phyloP scores from a whole-genome alignment of 2,329 filamentous ascomycete species.

The Neofusicoccum parvum region DNA sequence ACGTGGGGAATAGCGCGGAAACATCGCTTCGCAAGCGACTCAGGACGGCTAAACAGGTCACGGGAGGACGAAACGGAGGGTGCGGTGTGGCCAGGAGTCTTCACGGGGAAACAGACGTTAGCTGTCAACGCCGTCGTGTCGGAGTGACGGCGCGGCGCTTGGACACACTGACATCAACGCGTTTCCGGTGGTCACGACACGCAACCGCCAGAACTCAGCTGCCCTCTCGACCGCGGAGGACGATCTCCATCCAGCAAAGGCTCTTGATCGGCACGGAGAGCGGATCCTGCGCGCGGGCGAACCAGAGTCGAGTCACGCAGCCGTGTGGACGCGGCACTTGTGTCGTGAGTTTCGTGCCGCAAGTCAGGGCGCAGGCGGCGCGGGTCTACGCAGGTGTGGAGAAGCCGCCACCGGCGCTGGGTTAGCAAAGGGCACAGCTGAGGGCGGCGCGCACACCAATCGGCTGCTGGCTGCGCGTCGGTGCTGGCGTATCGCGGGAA shows the following conservation, averaged over 20 bases:
- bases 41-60: not conserved
- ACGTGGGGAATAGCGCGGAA: no score
- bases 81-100: not conserved
- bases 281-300: not conserved
- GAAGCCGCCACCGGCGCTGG: not conserved
- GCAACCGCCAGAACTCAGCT: not conserved
- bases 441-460: not conserved
- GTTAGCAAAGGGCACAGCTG: not conserved
- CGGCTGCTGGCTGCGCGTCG: not conserved
- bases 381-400: not conserved
- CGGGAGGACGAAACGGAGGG: not conserved
- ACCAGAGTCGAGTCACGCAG: not conserved
- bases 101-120: not conserved
- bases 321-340: not conserved
- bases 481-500: not conserved
- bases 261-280: not conserved
- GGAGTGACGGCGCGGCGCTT: not conserved
- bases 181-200: not conserved
- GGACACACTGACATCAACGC: not conserved
- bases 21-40: not conserved
- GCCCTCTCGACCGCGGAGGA: not conserved
- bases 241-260: not conserved
- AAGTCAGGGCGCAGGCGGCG: not conserved
- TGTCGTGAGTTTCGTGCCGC: not conserved
- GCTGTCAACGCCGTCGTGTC: conserved; percentile 10